phyloP scores from a whole-genome alignment of 2,329 filamentous ascomycete genomes.

The Parasarocladium wereldwijsianum region DNA sequence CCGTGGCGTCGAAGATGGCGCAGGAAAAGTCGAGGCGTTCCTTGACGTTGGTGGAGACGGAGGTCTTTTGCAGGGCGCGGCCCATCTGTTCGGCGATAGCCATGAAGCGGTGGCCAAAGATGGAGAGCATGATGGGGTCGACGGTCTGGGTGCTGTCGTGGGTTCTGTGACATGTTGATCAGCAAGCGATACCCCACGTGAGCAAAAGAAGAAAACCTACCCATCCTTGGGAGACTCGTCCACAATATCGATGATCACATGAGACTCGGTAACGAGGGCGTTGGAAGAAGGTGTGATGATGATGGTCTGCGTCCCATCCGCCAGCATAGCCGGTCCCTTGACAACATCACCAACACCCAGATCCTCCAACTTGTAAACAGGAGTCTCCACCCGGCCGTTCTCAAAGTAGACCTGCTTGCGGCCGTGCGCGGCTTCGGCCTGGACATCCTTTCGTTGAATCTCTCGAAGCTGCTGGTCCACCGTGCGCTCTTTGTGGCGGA shows the following conservation, averaged over 20 bases:
- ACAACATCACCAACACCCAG: slow-evolving; percentile 59
- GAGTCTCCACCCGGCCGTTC: slow-evolving; percentile 60
- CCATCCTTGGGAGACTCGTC: slow-evolving; percentile 29
- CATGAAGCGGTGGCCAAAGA: slow-evolving; percentile 77
- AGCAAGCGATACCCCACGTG: background rate
- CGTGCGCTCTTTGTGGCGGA: slow-evolving; percentile 63
- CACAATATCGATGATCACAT: slow-evolving; percentile 76
- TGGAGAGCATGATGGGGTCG: slow-evolving; percentile 64
- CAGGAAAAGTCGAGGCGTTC: slow-evolving; percentile 74
- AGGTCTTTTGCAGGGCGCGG: slow-evolving; percentile 63
- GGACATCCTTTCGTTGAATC: slow-evolving; percentile 43
- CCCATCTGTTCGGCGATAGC: slow-evolving; percentile 79
- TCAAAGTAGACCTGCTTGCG: slow-evolving; percentile 69
- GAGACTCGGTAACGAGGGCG: slow-evolving; percentile 68
- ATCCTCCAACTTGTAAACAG: slow-evolving; percentile 69
- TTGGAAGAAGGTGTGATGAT: slow-evolving; percentile 68
- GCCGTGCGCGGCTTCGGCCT: slow-evolving; percentile 47
- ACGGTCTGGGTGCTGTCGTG: slow-evolving; percentile 5
- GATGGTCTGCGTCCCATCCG: slow-evolving; percentile 82
- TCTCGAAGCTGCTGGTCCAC: slow-evolving; percentile 71
- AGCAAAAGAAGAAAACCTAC: slow-evolving; percentile 10
- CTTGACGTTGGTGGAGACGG: slow-evolving; percentile 69
- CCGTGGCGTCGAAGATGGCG: slow-evolving; percentile 61
- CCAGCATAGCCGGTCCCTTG: slow-evolving; percentile 70
- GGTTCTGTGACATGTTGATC: background rate